Percentiles rank a stretch among this genome's conserved stretches.
phyloP scores from a whole-genome alignment of 1,284 basidiomycete species.

The Cerioporus squamosus region DNA sequence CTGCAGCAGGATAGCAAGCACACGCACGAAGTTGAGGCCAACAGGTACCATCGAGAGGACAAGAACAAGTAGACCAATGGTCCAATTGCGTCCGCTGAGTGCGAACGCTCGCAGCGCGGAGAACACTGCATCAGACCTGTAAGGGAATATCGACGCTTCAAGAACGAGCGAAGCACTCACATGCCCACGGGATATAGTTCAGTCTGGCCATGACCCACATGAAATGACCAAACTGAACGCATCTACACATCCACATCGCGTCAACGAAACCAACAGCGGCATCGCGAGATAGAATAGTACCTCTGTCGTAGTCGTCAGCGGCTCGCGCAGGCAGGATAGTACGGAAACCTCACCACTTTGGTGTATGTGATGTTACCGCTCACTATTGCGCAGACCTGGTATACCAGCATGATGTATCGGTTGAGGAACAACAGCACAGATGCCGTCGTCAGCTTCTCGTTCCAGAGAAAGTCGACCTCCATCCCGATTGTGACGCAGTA shows the following conservation, averaged over 20 bases:
- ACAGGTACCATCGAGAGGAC: background rate
- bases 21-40: background rate
- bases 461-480: slow-evolving; percentile 9
- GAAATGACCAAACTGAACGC: background rate
- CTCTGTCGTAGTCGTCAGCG: no score
- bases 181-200: slow-evolving; percentile 1
- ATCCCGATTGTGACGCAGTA: no score
- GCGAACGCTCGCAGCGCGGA: slow-evolving; percentile 8
- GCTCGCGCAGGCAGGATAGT: no score
- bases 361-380: no score
- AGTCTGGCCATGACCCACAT: no score
- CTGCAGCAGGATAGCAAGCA: background rate
- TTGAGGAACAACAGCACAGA: slow-evolving; percentile 3
- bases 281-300: no score
- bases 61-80: background rate
- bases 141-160: no score
- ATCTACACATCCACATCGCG: background rate
- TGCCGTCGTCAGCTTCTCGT: background rate
- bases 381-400: no score
- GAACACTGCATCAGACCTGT: background rate
- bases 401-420: background rate
- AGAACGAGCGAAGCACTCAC: background rate
- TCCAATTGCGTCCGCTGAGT: background rate
- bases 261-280: no score
- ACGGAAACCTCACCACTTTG: background rate